Base-by-base conservation (phyloP, 2,329 filamentous ascomycete genomes). In the Parafenestella ontariensis region DNA sequence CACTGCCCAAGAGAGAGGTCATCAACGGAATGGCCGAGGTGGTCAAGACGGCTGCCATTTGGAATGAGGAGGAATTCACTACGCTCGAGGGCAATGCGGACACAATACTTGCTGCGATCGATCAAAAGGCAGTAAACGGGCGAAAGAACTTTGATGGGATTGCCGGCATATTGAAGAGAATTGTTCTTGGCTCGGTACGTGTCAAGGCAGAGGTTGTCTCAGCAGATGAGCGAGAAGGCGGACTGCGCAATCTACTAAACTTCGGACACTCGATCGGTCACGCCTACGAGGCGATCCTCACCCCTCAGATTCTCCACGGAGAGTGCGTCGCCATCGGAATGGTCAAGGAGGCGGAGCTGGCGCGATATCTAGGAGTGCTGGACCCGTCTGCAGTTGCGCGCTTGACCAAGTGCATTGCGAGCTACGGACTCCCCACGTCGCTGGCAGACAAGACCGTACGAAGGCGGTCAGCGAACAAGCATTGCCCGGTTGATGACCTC, bases 1-100 rank as follows among this genome's bases (percentile, higher is more conserved):
- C 92, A 1, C 82, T 99, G 18, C 93, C 94, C 1, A 88, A 89
- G 61, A 85, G 95, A 63, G 94, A 99, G 77, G 94, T 99, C 71
- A 92, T 97, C 77, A 99, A 99, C 75, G 95, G 95, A 57, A 97
- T 99, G 94, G 95, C 94, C 23, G 95, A 99, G 79, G 94, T 99
- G 26, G 85, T 97, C 74, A 97, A 97, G 85, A 99, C 95, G 3
- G 95, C 95, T 3, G 95, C 95, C 49, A 98, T 99, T 66, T 97
- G 94, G 86, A 87, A 96, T 69, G 92, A 96, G 76, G 78, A 83
- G 9, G 94, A 97, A 71, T 99, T 99, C 73, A 84, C 88, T 39
- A 80, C 89, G 11, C 82, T 99, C 17, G 95, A 99, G 74, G 83
- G 89, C 63, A 91, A 95, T 67, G 92, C 93, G 1, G 80, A 88